Conservation (phyloP, 2,329 filamentous ascomycete species). For the Nothophoma quercina region DNA sequence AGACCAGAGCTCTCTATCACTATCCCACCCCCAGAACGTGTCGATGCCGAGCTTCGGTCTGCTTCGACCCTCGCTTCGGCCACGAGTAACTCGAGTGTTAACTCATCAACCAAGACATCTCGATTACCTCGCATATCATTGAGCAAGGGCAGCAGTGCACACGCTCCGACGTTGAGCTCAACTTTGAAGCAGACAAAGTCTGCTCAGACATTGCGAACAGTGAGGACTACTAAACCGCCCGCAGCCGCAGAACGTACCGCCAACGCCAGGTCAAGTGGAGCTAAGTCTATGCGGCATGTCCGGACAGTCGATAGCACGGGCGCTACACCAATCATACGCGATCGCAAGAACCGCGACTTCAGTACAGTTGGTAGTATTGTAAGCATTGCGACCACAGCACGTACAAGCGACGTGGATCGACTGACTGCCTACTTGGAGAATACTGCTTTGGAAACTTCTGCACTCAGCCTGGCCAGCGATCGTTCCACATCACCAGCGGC, state of each 20-base stretch:
- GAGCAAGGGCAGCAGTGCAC: conserved; percentile 6
- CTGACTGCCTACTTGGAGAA: neutral
- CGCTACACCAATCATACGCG: conserved; percentile 25
- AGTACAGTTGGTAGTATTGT: neutral
- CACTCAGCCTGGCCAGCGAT: no score
- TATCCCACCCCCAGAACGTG: conserved; percentile 17
- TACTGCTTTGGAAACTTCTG: no score
- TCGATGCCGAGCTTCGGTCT: conserved; percentile 11
- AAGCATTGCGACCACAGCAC: neutral
- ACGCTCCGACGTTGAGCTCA: conserved; percentile 19
- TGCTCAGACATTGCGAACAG: conserved; percentile 5
- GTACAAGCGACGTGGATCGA: neutral
- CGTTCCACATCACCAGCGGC: neutral
- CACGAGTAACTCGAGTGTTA: conserved; percentile 15
- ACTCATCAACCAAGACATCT: no score
- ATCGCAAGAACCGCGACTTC: neutral
- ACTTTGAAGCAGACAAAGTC: conserved; percentile 30
- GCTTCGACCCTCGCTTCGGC: conserved; percentile 10
- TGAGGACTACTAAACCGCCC: neutral
- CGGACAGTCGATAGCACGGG: conserved; percentile 33
- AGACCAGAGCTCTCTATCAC: conserved; percentile 31
- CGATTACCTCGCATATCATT: conserved; percentile 36
- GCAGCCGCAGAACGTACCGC: neutral
- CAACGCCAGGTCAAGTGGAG: neutral
- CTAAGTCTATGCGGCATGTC: conserved; percentile 22